These are phyloP conservation scores for Paraglomus occultum DNA, from an alignment of 192 early-diverging fungal genomes.

Conservation along the genomic window DNA sequence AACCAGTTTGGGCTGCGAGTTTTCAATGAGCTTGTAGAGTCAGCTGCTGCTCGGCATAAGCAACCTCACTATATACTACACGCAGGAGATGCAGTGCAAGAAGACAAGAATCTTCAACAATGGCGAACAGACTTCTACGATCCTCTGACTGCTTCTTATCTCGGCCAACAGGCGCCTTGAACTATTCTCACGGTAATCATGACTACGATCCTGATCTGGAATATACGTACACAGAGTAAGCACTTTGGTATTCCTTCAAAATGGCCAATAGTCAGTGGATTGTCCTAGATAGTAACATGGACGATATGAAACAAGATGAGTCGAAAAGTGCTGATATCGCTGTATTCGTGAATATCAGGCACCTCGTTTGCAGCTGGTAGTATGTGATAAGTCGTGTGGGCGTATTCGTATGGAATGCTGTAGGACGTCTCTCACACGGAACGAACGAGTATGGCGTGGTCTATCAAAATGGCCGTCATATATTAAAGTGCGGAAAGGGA, in stretches of 20 bases:
- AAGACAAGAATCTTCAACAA: constrained; percentile 51
- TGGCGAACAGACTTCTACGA: constrained; percentile 71
- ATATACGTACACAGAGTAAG: constrained; percentile 52
- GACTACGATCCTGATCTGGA: constrained; percentile 57
- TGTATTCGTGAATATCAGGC: constrained; percentile 73
- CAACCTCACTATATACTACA: constrained; percentile 59
- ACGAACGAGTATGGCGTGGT: too few species aligned
- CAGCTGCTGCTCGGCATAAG: constrained; percentile 35
- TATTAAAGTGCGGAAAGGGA: too few species aligned
- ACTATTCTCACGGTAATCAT: constrained; percentile 76
- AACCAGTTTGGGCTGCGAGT: constrained; percentile 49
- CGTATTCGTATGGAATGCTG: too few species aligned
- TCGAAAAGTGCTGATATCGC: constrained; percentile 66
- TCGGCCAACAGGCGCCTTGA: constrained; percentile 56
- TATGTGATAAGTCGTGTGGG: too few species aligned
- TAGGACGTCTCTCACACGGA: too few species aligned
- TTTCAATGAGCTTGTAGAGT: constrained; percentile 34
- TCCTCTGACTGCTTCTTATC: constrained; percentile 54
- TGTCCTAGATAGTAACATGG: constrained; percentile 67
- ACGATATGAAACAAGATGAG: constrained; percentile 54
- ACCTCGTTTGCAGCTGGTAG: constrained; percentile 64
- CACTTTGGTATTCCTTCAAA: constrained; percentile 55
- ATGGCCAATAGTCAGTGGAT: constrained; percentile 65
- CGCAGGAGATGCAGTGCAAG: constrained; percentile 70
- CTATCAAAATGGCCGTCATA: too few species aligned